Evolutionary conservation across 257 asterid genomes (phyloP), one percentile per base, ranked within the genome.

Genomic region (Primulina tabacum): DNA sequence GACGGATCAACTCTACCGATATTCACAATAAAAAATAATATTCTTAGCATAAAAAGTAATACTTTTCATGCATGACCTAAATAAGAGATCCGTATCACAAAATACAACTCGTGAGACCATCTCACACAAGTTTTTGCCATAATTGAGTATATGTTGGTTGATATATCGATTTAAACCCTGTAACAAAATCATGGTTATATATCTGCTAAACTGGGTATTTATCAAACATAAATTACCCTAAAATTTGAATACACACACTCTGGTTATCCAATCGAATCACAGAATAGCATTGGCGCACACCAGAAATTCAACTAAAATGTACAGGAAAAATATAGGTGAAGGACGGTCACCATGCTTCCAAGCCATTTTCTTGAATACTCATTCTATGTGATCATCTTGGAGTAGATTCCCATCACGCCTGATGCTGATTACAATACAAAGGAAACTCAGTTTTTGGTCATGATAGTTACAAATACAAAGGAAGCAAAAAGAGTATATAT

Each of bases 371-470:
- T 72, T 74, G 59, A 32, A 35, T 2, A 64, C 59, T 11, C 8
- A 65, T 18, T 60, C 74, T 67, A 55, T 26, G 62, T 17, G n/a
- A 65, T 80, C 79, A 71, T 71, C 82, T 47, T 21, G 81, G 82
- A 53, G 82, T 81, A 26, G 81, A 75, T 57, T 7, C 74, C 9
- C 55, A 76, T 28, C 81, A 77, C 53, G 43, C 60, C 71, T 69
- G 82, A 72, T 52, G 55, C 69, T 71, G 73, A 40, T 3, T 14
- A 40, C 57, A 50, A 50, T 26, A 14, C 69, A 2, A 62, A 16
- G 30, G 47, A 63, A 26, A 40, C 30, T 47, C n/a, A 52, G 63
- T 32, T 56, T 61, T 55, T 56, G 33, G 4, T 10, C 21, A 38
- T 14, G 17, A 12, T 1, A 21, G 59, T 16, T 12, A 2, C n/a